These are phyloP conservation scores for Solanum sejunctum DNA, from an alignment of 257 asterid genomes.

Conservation along the genomic window DNA sequence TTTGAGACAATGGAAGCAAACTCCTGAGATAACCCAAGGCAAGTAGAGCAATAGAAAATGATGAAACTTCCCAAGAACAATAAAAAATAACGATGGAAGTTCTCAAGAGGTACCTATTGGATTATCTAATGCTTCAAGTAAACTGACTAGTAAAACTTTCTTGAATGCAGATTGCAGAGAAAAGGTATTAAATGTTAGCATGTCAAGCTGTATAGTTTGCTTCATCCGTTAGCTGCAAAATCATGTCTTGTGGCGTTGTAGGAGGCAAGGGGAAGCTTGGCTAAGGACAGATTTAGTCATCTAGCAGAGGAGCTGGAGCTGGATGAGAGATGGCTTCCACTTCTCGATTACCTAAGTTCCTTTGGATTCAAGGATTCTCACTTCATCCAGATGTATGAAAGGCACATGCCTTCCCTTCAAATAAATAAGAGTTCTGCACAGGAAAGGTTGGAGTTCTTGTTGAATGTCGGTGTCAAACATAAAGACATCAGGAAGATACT, in stretches of 20 bases:
- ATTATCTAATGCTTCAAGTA: constrained; percentile 7
- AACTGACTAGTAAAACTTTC: constrained; percentile 5
- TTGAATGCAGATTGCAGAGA: constrained; percentile 12
- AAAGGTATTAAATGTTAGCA: constrained; percentile 24
- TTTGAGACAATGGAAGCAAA: constrained; percentile 6
- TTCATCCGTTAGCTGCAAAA: background rate
- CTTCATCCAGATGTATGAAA: constrained; percentile 77
- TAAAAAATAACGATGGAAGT: constrained; percentile 10
- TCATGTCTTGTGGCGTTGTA: constrained; percentile 13
- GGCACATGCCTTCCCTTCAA: constrained; percentile 96
- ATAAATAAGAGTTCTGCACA: constrained; percentile 65
- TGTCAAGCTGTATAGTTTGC: background rate
- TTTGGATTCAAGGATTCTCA: constrained; percentile 80
- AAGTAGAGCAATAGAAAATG: constrained; percentile 17
- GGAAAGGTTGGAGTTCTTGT: constrained; percentile 67
- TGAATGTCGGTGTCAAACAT: constrained; percentile 76
- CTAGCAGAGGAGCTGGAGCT: constrained; percentile 67
- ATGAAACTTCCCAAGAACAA: constrained; percentile 7
- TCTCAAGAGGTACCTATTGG: constrained; percentile 6
- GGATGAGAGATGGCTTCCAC: constrained; percentile 71
- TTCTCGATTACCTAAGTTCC: constrained; percentile 67
- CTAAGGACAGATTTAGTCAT: constrained; percentile 32
- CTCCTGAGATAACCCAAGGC: constrained; percentile 13
- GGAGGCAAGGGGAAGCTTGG: constrained; percentile 31
- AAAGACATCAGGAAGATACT: constrained; percentile 68